A percentile compares a stretch with the other conserved stretches of the same genome.
Conservation (phyloP, 371 early-diverging fungal genomes). For the Rhizopus arrhizus region DNA sequence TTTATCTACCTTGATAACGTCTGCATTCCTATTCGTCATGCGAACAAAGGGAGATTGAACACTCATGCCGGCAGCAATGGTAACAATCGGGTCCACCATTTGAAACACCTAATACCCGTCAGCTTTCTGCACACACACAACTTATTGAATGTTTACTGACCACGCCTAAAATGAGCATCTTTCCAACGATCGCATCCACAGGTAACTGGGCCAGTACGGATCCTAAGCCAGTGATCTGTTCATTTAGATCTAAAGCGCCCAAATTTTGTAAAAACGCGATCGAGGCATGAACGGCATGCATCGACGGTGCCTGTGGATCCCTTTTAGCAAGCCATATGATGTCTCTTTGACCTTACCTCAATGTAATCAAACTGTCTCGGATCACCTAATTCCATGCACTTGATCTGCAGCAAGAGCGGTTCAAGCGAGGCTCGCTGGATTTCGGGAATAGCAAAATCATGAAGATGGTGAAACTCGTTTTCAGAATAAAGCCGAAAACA, state of each 20-base stretch:
- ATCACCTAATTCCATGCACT: constrained; percentile 62
- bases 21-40: constrained; percentile 46
- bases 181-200: constrained; percentile 85
- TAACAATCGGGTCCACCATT: constrained; percentile 76
- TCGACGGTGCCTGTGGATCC: constrained; percentile 58
- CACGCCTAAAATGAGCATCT: constrained; percentile 76
- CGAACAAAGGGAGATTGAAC: constrained; percentile 70
- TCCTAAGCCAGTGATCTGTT: constrained; percentile 81
- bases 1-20: constrained; percentile 38
- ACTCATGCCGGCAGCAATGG: constrained; percentile 80
- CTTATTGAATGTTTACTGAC: constrained; percentile 18
- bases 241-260: constrained; percentile 57
- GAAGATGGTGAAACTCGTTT: constrained; percentile 91
- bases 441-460: constrained; percentile 86
- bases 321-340: constrained; percentile 14
- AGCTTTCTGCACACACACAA: too few species aligned
- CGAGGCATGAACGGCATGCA: constrained; percentile 63
- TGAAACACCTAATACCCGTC: constrained; percentile 45
- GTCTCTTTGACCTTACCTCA: constrained; percentile 41
- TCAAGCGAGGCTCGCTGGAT: constrained; percentile 90
- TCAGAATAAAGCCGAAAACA: constrained; percentile 97
- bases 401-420: constrained; percentile 76
- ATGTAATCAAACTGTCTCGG: constrained; percentile 59
- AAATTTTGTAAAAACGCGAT: constrained; percentile 61
- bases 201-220: constrained; percentile 82